phyloP scores from a whole-genome alignment of 306 rosid genomes.

The Prosopis cineraria region DNA sequence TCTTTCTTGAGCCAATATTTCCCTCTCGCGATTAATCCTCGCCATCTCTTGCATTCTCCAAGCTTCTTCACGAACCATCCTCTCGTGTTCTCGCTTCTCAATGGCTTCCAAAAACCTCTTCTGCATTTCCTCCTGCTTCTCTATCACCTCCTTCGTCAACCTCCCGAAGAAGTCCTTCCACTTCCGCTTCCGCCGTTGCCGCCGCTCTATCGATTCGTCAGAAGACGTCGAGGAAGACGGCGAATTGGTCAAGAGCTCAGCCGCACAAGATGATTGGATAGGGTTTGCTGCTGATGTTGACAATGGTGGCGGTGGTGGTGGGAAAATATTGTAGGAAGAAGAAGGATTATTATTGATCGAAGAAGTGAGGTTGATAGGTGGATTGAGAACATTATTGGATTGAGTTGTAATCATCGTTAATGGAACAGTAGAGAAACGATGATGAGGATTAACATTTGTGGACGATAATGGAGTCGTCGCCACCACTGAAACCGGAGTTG shows the following conservation, averaged over 20 bases:
- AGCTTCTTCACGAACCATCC: slow-evolving; percentile 70
- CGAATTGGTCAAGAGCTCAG: slow-evolving; percentile 56
- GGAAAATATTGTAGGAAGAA: slow-evolving; percentile 37
- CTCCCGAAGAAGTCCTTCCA: slow-evolving; percentile 87
- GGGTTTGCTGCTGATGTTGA: slow-evolving; percentile 24
- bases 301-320: neutral
- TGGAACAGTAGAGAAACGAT: slow-evolving; percentile 59
- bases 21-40: slow-evolving; percentile 62
- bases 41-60: slow-evolving; percentile 85
- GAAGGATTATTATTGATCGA: slow-evolving; percentile 17
- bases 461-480: neutral
- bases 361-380: slow-evolving; percentile 27
- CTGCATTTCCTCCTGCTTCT: slow-evolving; percentile 80
- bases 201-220: slow-evolving; percentile 57
- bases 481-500: slow-evolving; percentile 18
- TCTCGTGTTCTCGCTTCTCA: slow-evolving; percentile 76
- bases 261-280: slow-evolving; percentile 32
- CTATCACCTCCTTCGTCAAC: slow-evolving; percentile 69
- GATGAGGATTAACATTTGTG: slow-evolving; percentile 16
- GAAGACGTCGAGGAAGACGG: slow-evolving; percentile 76
- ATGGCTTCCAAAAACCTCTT: slow-evolving; percentile 71
- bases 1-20: slow-evolving; percentile 74
- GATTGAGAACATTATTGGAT: slow-evolving; percentile 18
- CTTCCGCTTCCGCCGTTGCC: slow-evolving; percentile 69
- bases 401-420: slow-evolving; percentile 48